Percentiles rank a stretch among this genome's conserved stretches.
Evolutionary conservation across 306 rosid genomes (phyloP).

Genomic region (Ammopiptanthus mongolicus): DNA sequence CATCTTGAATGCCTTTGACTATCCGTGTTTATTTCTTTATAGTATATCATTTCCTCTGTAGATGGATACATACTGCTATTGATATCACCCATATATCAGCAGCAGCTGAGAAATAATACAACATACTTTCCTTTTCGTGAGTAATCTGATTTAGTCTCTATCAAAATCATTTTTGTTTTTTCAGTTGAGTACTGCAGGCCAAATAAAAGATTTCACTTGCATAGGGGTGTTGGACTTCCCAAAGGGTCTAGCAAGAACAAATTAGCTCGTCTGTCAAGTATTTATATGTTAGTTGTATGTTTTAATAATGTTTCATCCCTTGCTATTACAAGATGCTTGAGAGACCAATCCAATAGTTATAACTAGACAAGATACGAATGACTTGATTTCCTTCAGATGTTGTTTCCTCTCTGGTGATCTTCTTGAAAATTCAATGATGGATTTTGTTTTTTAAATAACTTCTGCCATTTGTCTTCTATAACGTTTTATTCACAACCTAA

Average conservation of each 20-base stretch:
- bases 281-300: background rate
- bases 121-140: too few relatives aligned
- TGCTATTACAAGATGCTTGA: background rate
- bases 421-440: background rate
- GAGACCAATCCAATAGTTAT: background rate
- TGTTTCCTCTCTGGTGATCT: background rate
- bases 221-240: too few relatives aligned
- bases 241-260: too few relatives aligned
- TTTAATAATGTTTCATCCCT: background rate
- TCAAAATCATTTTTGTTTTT: background rate
- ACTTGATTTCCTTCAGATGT: background rate
- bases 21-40: too few relatives aligned
- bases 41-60: too few relatives aligned
- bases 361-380: background rate
- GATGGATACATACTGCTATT: too few relatives aligned
- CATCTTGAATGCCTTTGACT: too few relatives aligned
- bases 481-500: background rate
- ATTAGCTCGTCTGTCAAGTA: background rate
- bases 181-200: background rate
- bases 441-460: background rate
- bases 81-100: too few relatives aligned
- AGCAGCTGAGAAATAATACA: too few relatives aligned
- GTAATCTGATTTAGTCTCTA: too few relatives aligned
- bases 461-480: background rate
- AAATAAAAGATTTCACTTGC: too few relatives aligned